Evolutionary conservation across 441 rosid genomes (phyloP), one percentile per base, ranked within the genome.

Genomic region (Adansonia grandidieri): DNA sequence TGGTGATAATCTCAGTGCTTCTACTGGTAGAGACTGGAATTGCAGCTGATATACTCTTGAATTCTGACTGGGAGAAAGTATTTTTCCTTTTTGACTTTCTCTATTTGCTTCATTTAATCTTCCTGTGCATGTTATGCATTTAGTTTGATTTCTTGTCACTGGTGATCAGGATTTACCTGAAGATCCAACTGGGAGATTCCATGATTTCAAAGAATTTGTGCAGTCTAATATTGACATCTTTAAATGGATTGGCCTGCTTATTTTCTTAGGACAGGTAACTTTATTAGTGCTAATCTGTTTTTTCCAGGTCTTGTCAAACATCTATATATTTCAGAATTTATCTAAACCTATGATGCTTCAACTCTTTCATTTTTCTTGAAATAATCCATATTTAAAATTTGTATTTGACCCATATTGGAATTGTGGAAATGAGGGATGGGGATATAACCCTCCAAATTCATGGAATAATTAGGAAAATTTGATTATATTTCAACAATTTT

Each of bases 31-130:
- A 90, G 80, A 70, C 76, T 19, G 83, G 63, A 11, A 75, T 87
- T 63, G 82, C 87, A 44, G 88, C 85, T 37, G 88, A 90, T 77
- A 47, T 90, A 17, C 77, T 80, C 73, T 82, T 90, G 13, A 90
- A 90, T 57, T 84, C 89, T 44, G 87, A 86, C 24, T 87, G 93
- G 93, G 87, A 86, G 75, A 84, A 86, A 86, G 91, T 86, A 82
- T 15, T 3, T 10, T 44, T 56, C 9, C 42, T 28, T 72, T n/a
- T 1, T 53, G 58, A 53, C 20, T 70, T 17, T 45, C 51, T 8
- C 11, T 11, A 0, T n/a, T 19, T 57, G 9, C 8, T 40, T 42
- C 15, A 4, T 10, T 9, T 42, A 11, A 10, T 75, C 53, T 60
- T 32, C 44, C 20, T 5, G 28, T 44, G 42, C 10, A 6, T 32